Conservation (phyloP, 2,329 filamentous ascomycete species). For the Cladobotryum protrusum region DNA sequence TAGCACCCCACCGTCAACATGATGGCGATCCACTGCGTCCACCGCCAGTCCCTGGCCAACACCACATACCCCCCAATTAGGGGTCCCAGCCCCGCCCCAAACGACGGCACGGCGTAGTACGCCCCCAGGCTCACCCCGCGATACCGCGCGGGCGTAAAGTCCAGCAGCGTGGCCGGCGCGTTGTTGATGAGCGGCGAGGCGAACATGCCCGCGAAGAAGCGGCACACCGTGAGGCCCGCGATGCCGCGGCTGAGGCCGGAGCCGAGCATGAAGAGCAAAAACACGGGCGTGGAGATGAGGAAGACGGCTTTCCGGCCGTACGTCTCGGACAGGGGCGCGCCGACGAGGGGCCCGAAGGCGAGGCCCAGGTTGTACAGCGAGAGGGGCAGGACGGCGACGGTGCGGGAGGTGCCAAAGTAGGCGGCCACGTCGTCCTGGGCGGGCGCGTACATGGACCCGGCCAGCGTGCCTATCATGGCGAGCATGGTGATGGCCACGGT, state of each 20-base stretch:
- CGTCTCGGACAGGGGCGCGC: conserved; percentile 70
- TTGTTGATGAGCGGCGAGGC: conserved; percentile 58
- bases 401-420: conserved; percentile 14
- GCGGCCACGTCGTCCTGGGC: conserved; percentile 19
- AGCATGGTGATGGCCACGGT: conserved; percentile 70
- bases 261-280: conserved; percentile 70
- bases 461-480: conserved; percentile 44
- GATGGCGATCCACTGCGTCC: conserved; percentile 42
- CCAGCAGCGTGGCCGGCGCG: conserved; percentile 55
- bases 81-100: conserved; percentile 58
- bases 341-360: conserved; percentile 54
- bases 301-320: conserved; percentile 46
- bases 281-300: conserved; percentile 51
- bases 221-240: conserved; percentile 62
- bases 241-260: conserved; percentile 63
- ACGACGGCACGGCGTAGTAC: conserved; percentile 60
- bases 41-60: conserved; percentile 59
- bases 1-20: conserved; percentile 40
- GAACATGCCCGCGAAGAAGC: conserved; percentile 61
- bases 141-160: conserved; percentile 49
- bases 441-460: conserved; percentile 27
- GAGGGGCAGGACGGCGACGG: conserved; percentile 20
- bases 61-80: conserved; percentile 63
- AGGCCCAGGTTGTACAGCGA: conserved; percentile 23
- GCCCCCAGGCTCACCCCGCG: conserved; percentile 54